phyloP scores from a whole-genome alignment of 2,329 filamentous ascomycete genomes.

The Onygenales sp. region DNA sequence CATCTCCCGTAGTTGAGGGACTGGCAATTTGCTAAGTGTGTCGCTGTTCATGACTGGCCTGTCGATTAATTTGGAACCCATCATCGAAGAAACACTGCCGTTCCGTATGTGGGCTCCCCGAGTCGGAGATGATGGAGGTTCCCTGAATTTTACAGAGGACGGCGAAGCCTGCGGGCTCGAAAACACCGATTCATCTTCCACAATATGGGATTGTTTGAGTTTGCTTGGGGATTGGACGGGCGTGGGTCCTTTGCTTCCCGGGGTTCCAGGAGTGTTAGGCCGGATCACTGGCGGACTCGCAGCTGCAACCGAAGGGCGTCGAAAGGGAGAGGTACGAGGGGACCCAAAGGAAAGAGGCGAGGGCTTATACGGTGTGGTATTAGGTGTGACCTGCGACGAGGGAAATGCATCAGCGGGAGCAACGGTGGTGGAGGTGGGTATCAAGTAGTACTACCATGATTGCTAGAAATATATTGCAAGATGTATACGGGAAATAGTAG shows the following conservation, averaged over 20 bases:
- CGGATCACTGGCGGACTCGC: slow-evolving; percentile 40
- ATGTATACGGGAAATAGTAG: background rate
- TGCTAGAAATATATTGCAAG: background rate
- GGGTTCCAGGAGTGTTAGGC: slow-evolving; percentile 40
- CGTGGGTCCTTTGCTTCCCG: slow-evolving; percentile 31
- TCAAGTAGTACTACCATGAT: background rate
- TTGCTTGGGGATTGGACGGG: slow-evolving; percentile 39
- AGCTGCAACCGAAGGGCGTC: slow-evolving; percentile 44
- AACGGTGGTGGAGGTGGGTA: background rate
- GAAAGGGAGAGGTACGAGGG: slow-evolving; percentile 59
- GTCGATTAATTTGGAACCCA: slow-evolving; percentile 17
- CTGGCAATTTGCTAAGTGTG: slow-evolving; percentile 44
- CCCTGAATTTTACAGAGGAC: slow-evolving; percentile 27
- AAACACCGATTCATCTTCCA: slow-evolving; percentile 30
- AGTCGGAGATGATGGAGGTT: slow-evolving; percentile 31
- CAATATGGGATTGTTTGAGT: slow-evolving; percentile 37
- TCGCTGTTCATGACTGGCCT: slow-evolving; percentile 15
- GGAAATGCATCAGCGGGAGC: background rate
- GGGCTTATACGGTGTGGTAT: slow-evolving; percentile 56
- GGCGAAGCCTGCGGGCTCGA: slow-evolving; percentile 20
- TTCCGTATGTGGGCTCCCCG: slow-evolving; percentile 21
- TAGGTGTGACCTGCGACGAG: slow-evolving; percentile 36
- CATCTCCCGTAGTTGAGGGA: slow-evolving; percentile 74
- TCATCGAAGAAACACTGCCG: slow-evolving; percentile 18
- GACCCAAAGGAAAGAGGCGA: slow-evolving; percentile 64